Percentiles rank a stretch among this genome's conserved stretches.
Evolutionary conservation across 768 basidiomycete genomes (phyloP).

Genomic region (Termitomyces sp.): DNA sequence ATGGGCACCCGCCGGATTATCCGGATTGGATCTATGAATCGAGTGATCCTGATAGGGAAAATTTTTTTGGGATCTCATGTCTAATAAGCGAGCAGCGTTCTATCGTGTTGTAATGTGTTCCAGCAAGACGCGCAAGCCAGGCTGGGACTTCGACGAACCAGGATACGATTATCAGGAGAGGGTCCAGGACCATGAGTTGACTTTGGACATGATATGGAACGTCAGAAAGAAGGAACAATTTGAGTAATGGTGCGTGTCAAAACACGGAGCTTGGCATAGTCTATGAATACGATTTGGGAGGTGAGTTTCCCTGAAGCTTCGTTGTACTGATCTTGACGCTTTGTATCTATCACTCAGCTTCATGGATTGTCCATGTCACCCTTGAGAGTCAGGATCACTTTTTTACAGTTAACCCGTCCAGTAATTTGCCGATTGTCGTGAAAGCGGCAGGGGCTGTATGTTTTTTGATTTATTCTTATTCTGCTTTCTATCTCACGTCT

Average conservation of each 20-base stretch:
- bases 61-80: background rate
- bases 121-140: background rate
- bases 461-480: background rate
- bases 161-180: background rate
- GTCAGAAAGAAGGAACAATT: background rate
- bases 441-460: background rate
- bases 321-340: background rate
- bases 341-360: background rate
- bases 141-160: background rate
- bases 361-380: constrained; percentile 1
- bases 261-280: constrained; percentile 6
- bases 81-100: background rate
- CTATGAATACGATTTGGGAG: constrained; percentile 6
- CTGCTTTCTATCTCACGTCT: background rate
- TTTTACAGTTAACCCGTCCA: background rate
- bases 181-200: constrained; percentile 5
- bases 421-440: background rate
- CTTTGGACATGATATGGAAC: constrained; percentile 3
- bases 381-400: constrained; percentile 1
- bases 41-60: background rate
- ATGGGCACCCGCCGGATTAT: background rate
- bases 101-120: background rate
- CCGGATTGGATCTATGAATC: background rate
- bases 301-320: background rate
- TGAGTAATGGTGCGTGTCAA: constrained; percentile 3